These are phyloP conservation scores for Nannochloropsis salina DNA, from an alignment of 108 stramenopile species.

Conservation along the genomic window DNA sequence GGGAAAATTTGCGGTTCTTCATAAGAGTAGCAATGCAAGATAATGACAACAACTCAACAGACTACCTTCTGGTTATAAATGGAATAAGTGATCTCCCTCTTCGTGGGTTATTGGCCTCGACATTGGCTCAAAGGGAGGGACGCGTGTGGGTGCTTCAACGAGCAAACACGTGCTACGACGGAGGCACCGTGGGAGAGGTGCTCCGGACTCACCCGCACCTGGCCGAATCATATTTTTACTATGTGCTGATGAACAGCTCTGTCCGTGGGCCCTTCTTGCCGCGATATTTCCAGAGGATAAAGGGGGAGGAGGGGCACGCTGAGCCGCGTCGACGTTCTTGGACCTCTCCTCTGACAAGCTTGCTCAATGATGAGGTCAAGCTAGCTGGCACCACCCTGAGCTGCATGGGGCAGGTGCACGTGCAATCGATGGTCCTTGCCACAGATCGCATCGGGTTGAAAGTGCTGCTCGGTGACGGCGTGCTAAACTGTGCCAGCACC, in stretches of 20 bases:
- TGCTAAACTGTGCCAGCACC: not conserved
- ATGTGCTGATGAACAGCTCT: slow-evolving; percentile 6
- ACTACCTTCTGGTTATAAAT: not conserved
- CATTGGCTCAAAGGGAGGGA: not conserved
- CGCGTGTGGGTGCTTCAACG: slow-evolving; percentile 1
- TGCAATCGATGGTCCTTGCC: slow-evolving; percentile 6
- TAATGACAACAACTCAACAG: not conserved
- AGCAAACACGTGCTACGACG: not conserved
- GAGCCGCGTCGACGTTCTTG: not conserved
- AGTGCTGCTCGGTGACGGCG: not conserved
- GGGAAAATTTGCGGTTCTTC: slow-evolving; percentile 3
- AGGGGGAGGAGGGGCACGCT: not conserved
- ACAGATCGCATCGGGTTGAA: not conserved
- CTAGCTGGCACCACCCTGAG: not conserved
- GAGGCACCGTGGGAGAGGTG: slow-evolving; percentile 11
- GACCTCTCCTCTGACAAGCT: slow-evolving; percentile 12
- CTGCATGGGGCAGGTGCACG: slow-evolving; percentile 17
- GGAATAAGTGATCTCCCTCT: not conserved
- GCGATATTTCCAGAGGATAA: not conserved
- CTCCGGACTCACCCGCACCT: not conserved
- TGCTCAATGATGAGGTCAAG: slow-evolving; percentile 17
- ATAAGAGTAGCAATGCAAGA: slow-evolving; percentile 2
- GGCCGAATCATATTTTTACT: not conserved
- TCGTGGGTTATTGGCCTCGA: not conserved
- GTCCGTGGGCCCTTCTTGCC: slow-evolving; percentile 10